Base-by-base conservation (phyloP, 441 rosid species). In the Geranium incanum region DNA sequence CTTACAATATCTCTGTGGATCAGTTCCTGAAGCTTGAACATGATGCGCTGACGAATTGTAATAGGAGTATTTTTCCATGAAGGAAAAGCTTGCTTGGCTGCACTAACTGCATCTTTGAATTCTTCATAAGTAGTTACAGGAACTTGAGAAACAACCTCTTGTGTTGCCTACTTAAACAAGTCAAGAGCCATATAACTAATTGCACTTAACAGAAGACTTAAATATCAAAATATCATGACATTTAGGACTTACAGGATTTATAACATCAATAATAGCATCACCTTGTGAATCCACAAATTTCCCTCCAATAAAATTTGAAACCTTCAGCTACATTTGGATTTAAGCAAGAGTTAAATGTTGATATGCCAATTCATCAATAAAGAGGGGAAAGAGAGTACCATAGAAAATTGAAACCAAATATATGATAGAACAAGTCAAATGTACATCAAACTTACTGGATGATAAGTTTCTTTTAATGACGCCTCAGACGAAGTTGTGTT, bases 1-100 rank as follows among this genome's bases (percentile, higher is more conserved):
- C 81, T 36, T 68, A 84, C 92, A 75, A 84, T 82, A 72, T 88
- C 86, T 78, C 88, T 83, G 52, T 69, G 79, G 69, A 88, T 84
- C 55, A 88, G 81, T 72, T 88, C 88, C 72, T 83, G 88, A 18
- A 88, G 71, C 86, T 82, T 88, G 79, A 83, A 84, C 88, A 88
- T 86, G 72, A 84, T 81, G 36, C 83, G 82, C 69, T 83, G 90
- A 70, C 87, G 90, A 68, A 83, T 69, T 15, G 83, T 71, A 72
- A 86, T 66, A 3, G 88, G 83, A 1, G 88, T 84, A 45, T 74
- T 84, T 72, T 79, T 83, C 90, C 90, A 86, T 36, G 81, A 74
- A 33, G 81, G 81, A 76, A 83, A 86, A 68, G 88, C 87, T 70
- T 70, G 78, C 75, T 88, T 88, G 45, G 92, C 90, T 64, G 88